Base-by-base conservation (phyloP, 2,329 filamentous ascomycete genomes). In the Sphaerulina musiva region DNA sequence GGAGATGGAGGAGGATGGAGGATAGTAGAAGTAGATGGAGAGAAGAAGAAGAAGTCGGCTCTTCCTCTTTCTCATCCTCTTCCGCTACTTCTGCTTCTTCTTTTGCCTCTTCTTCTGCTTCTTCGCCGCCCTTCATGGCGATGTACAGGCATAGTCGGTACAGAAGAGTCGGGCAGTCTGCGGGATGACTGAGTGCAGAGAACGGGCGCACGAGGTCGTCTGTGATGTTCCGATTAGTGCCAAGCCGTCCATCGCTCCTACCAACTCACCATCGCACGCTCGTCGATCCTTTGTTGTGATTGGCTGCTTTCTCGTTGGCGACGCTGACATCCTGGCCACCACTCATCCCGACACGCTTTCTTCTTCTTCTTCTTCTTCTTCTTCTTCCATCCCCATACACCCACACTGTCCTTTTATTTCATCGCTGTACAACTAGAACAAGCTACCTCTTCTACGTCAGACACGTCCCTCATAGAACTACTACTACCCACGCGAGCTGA, bases 301-400 rank as follows among this genome's bases (percentile, higher is more conserved):
- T 51, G 49, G 53, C 53, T 56, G 54, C 49, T 31, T 17, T 17
- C 14, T 17, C 14, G 14, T 17, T 17, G 14, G 14, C 14, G 14
- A 17, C 14, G 14, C 14, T 17, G 14, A 17, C 14, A 17, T 17
- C 14, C 40, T 17, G 40, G 20, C 20, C 20, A 17, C 10, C 10
- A 12, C 36, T 55, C 59, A 17, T 59, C 57, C 40, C 60, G 55
- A 14, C 43, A 46, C n/a, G 42, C 55, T 34, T 42, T 48, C 36
- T 48, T 44, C 9, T 38, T 49, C 14, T 17, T 17, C 14, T 17
- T 17, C 14, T 17, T 17, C 14, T 17, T 17, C 14, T 1, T 17
- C 14, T 17, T 17, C 14, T 17, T 17, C 14, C 14, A 17, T 17
- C 14, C 14, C 14, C 14, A 17, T 17, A 17, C 14, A 17, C 14